These are phyloP conservation scores for Phaeosphaeria sp. DNA, from an alignment of 2,329 filamentous ascomycete species.

Conservation along the genomic window DNA sequence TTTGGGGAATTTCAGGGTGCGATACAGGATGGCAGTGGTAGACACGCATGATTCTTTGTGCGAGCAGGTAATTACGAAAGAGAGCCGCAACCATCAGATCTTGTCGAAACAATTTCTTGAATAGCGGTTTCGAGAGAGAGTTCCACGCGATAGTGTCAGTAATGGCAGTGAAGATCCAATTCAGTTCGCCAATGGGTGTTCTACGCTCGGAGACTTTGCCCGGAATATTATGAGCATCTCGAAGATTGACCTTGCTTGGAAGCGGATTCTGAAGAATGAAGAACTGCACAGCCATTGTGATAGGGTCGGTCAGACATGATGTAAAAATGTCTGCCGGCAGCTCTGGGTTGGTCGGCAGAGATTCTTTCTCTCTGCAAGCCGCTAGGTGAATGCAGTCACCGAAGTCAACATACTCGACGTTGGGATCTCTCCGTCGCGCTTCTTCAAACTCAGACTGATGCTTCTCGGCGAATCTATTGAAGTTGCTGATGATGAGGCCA, in stretches of 20 bases:
- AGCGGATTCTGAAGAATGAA: slow-evolving; percentile 93
- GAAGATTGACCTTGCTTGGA: slow-evolving; percentile 71
- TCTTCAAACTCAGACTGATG: slow-evolving; percentile 90
- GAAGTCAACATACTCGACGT: slow-evolving; percentile 67
- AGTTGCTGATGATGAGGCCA: slow-evolving; percentile 93
- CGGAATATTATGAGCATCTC: slow-evolving; percentile 86
- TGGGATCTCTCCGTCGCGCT: slow-evolving; percentile 75
- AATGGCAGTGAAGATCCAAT: slow-evolving; percentile 99
- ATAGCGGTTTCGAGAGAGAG: slow-evolving; percentile 83
- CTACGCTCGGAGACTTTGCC: slow-evolving; percentile 90
- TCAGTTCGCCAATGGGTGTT: slow-evolving; percentile 92
- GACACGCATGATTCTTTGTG: slow-evolving; percentile 93
- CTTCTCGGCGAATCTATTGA: slow-evolving; percentile 92
- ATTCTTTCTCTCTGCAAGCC: slow-evolving; percentile 88
- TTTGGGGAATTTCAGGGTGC: slow-evolving; percentile 89
- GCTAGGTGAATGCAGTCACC: slow-evolving; percentile 91
- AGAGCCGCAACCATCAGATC: slow-evolving; percentile 99
- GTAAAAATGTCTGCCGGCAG: slow-evolving; percentile 96
- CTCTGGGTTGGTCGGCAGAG: slow-evolving; percentile 90
- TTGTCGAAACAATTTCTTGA: slow-evolving; percentile 96
- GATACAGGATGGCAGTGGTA: slow-evolving; percentile 96
- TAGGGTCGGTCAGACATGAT: slow-evolving; percentile 92
- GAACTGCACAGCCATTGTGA: slow-evolving; percentile 95
- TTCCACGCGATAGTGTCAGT: slow-evolving; percentile 99
- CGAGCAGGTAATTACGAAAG: slow-evolving; percentile 93